Evolutionary conservation across 2,329 filamentous ascomycete species (phyloP).

Genomic region (Alternaria arborescens): DNA sequence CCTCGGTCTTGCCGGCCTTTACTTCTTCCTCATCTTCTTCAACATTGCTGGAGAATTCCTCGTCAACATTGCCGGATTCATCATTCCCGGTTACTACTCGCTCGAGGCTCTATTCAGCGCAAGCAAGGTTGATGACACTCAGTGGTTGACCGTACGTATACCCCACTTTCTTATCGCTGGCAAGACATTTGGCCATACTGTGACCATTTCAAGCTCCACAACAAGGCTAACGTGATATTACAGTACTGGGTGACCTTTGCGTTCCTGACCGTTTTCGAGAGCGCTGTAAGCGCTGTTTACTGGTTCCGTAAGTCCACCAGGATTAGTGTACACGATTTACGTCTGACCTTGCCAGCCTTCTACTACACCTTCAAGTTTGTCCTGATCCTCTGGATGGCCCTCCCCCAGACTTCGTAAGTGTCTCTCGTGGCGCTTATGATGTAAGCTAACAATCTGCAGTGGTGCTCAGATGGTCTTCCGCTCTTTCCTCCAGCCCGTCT

Average conservation of each 20-base stretch:
- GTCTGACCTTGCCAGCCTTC: slow-evolving; percentile 67
- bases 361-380: slow-evolving; percentile 99
- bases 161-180: slow-evolving; percentile 7
- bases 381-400: slow-evolving; percentile 95
- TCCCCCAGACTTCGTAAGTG: slow-evolving; percentile 89
- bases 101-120: slow-evolving; percentile 77
- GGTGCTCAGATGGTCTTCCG: slow-evolving; percentile 97
- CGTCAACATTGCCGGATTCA: slow-evolving; percentile 85
- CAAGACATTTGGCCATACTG: slow-evolving; percentile 3
- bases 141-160: slow-evolving; percentile 70
- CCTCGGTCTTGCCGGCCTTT: slow-evolving; percentile 77
- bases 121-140: slow-evolving; percentile 79
- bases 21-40: slow-evolving; percentile 92
- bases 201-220: slow-evolving; percentile 1
- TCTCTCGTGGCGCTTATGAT: not conserved
- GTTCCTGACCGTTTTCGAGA: slow-evolving; percentile 85
- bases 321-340: not conserved
- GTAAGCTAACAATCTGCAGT: slow-evolving; percentile 59
- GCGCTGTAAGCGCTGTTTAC: slow-evolving; percentile 83
- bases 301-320: slow-evolving; percentile 72
- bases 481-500: slow-evolving; percentile 89
- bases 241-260: slow-evolving; percentile 89
- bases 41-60: slow-evolving; percentile 89
- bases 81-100: slow-evolving; percentile 86
- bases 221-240: slow-evolving; percentile 24